Evolutionary conservation across 2,329 filamentous ascomycete species (phyloP), one percentile per base, ranked within the genome.

Genomic region (Eurotiales sp.): DNA sequence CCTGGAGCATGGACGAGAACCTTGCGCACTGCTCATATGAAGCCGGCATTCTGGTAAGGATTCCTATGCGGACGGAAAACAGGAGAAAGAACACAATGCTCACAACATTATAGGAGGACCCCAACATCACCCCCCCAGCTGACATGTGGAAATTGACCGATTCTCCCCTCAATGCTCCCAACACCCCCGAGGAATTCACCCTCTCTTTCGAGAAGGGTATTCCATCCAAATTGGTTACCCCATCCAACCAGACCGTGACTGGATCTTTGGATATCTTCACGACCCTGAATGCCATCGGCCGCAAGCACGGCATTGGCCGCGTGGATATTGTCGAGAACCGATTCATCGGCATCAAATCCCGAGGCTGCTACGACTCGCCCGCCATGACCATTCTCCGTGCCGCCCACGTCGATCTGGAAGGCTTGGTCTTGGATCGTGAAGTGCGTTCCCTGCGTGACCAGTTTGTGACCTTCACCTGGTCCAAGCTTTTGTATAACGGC

Each of bases 261-360:
- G 85, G 86, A 64, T 76, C 83, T 4, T 78, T 89, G 51, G 84
- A 87, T 64, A 76, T 92, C 52, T 92, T 92, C 77, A 75, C 83
- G 55, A 78, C 81, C 51, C 77, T 83, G 60, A 91, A 91, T 73
- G 75, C 81, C 53, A 85, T 92, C 57, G 88, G 82, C 58, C 80
- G 82, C 67, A 79, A 76, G 58, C 77, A 90, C 73, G 88, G 88
- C 67, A 81, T 92, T 59, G 88, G 88, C 62, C 78, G 88, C 63
- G 85, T 92, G 59, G 88, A 92, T 70, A 92, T 92, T 65, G 87
- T 91, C 55, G 87, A 90, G 72, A 87, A 88, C 75, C 81, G 88
- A 49, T 88, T 86, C 76, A 86, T 88, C 64, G 88, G 87, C 57
- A 78, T 91, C 62, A 91, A 91, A 77, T 85, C 80, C 59, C 83